These are phyloP conservation scores for Boletus rubroflammeus DNA, from an alignment of 768 basidiomycete species.

Conservation along the genomic window DNA sequence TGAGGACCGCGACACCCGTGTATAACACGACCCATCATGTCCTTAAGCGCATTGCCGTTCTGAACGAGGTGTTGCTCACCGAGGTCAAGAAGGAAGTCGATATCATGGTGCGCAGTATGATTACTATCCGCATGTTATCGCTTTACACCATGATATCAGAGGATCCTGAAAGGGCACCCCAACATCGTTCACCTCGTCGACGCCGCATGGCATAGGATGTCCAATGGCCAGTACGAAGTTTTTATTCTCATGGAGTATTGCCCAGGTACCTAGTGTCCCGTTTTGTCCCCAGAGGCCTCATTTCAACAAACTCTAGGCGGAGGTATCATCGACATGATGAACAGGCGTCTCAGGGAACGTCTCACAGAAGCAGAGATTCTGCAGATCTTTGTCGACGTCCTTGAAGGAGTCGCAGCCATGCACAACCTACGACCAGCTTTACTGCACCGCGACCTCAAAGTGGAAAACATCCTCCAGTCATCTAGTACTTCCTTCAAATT, in stretches of 20 bases:
- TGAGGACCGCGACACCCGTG: conserved; percentile 79
- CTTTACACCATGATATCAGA: conserved; percentile 47
- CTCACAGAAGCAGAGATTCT: conserved; percentile 95
- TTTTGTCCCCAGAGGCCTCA: conserved; percentile 7
- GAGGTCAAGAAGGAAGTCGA: conserved; percentile 98
- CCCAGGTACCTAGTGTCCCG: conserved; percentile 51
- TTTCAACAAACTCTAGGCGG: conserved; percentile 54
- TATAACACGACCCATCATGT: conserved; percentile 94
- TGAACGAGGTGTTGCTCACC: conserved; percentile 82
- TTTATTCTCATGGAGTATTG: conserved; percentile 99
- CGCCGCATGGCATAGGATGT: conserved; percentile 83
- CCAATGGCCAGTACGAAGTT: conserved; percentile 86
- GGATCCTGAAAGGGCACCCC: conserved; percentile 86
- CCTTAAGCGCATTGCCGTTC: conserved; percentile 92
- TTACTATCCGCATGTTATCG: conserved; percentile 11
- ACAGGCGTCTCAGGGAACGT: conserved; percentile 89
- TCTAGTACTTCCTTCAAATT: conserved; percentile 84
- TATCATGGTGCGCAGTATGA: conserved; percentile 74
- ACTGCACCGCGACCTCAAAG: conserved; percentile 96
- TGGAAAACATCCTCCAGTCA: conserved; percentile 96
- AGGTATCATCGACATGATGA: conserved; percentile 99
- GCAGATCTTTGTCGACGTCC: conserved; percentile 96
- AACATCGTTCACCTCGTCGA: conserved; percentile 96
- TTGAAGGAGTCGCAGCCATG: conserved; percentile 96
- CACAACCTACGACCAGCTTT: conserved; percentile 88